phyloP scores from a whole-genome alignment of 148 eudicot species.

The Limonium bicolor region DNA sequence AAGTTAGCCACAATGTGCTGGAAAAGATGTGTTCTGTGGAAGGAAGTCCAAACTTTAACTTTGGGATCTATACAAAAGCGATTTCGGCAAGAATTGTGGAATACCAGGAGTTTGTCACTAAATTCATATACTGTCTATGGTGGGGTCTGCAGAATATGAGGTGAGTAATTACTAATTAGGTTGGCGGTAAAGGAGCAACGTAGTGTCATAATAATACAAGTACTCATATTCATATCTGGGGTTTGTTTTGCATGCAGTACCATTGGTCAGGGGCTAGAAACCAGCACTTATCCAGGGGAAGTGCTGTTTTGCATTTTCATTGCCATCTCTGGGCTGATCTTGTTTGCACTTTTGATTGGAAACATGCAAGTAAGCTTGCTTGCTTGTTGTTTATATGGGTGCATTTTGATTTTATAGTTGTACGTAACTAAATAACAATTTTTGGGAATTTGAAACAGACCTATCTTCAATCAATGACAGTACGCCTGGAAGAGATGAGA shows the following conservation, averaged over 20 bases:
- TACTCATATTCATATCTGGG: too few relatives aligned
- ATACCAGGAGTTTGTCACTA: conserved; percentile 28
- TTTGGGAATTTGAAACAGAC: conserved; percentile 1
- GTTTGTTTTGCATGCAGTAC: too few relatives aligned
- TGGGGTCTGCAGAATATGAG: conserved; percentile 95
- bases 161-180: too few relatives aligned
- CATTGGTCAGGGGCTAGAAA: conserved; percentile 3
- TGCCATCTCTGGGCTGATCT: conserved; percentile 3
- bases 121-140: conserved; percentile 88
- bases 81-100: conserved; percentile 52
- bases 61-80: conserved; percentile 77
- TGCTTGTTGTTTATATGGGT: too few relatives aligned
- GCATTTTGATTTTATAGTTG: too few relatives aligned
- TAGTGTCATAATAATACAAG: too few relatives aligned
- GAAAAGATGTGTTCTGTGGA: conserved; percentile 24
- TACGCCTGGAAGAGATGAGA: conserved; percentile 6
- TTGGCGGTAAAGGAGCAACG: too few relatives aligned
- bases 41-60: conserved; percentile 48
- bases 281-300: conserved; percentile 5
- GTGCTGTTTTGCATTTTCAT: conserved; percentile 2
- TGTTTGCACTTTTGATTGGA: conserved; percentile 4
- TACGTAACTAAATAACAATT: too few relatives aligned
- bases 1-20: conserved; percentile 27
- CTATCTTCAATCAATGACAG: conserved; percentile 1
- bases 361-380: conserved; percentile 24